Evolutionary conservation across 2,329 filamentous ascomycete species (phyloP).

Genomic region (Colletotrichum tofieldiae): DNA sequence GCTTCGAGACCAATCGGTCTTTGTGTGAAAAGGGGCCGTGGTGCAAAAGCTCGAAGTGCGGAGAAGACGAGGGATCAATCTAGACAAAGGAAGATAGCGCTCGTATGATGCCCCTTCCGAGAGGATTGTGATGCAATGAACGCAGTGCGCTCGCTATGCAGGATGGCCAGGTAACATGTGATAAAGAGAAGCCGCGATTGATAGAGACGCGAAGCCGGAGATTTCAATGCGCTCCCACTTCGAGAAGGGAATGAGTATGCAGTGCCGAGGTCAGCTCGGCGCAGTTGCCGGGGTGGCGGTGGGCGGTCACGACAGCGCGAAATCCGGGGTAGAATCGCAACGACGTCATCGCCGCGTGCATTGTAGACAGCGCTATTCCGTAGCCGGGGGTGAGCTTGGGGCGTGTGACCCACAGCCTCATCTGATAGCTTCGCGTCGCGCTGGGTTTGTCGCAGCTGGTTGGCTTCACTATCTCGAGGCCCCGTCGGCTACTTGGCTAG

Average conservation of each 20-base stretch:
- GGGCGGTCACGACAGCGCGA: neutral
- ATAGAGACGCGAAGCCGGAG: neutral
- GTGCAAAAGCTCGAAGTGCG: neutral
- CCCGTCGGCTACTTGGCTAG: neutral
- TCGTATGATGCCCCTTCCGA: neutral
- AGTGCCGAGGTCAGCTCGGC: constrained; percentile 13
- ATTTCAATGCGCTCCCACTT: neutral
- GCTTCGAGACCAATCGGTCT: neutral
- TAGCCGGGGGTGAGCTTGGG: constrained; percentile 1
- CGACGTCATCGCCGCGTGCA: constrained; percentile 17
- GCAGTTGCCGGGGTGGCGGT: constrained; percentile 5
- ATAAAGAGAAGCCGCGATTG: neutral
- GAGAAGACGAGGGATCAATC: neutral
- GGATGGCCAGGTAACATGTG: neutral
- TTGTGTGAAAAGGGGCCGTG: neutral
- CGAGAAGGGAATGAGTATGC: neutral
- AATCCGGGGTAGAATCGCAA: constrained; percentile 23
- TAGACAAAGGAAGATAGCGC: neutral
- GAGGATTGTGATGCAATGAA: neutral
- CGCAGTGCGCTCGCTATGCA: neutral
- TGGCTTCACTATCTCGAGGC: neutral
- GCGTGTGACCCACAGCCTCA: neutral
- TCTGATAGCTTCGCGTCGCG: neutral
- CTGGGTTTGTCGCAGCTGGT: neutral
- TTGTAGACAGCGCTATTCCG: constrained; percentile 3